These are phyloP conservation scores for Yamadazyma dushanensis DNA, from an alignment of 1,139 yeast genomes.

Conservation along the genomic window DNA sequence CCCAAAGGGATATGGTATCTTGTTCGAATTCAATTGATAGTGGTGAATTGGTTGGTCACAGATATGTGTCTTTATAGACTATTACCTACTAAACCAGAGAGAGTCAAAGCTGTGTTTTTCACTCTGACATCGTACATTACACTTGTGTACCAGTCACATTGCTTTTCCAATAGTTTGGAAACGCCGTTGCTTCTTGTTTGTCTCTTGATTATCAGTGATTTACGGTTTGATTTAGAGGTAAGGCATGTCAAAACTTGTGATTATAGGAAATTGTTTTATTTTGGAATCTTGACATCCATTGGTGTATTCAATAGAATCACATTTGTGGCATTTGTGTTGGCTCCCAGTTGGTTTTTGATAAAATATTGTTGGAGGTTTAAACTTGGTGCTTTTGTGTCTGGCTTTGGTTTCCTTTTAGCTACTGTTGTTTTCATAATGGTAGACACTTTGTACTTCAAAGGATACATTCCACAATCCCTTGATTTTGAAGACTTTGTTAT, in stretches of 20 bases:
- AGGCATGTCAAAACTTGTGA: conserved; percentile 4
- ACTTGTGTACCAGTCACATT: conserved; percentile 78
- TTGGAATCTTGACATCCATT: conserved; percentile 58
- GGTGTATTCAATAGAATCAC: conserved; percentile 88
- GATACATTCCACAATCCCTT: conserved; percentile 2
- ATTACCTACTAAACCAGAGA: conserved; percentile 59
- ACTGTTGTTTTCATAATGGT: conserved; percentile 41
- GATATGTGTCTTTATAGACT: conserved; percentile 53
- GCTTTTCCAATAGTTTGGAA: conserved; percentile 86
- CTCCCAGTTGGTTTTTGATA: conserved; percentile 53
- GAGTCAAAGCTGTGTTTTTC: conserved; percentile 63
- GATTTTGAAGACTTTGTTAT: conserved; percentile 37
- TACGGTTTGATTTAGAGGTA: conserved; percentile 31
- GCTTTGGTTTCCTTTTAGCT: conserved; percentile 32
- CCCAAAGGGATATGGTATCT: conserved; percentile 57
- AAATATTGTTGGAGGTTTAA: conserved; percentile 35
- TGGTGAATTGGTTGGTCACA: conserved; percentile 57
- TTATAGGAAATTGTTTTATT: conserved; percentile 22
- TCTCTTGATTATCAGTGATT: conserved; percentile 50
- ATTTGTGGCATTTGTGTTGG: conserved; percentile 67
- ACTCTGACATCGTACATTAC: conserved; percentile 79
- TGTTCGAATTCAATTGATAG: conserved; percentile 56
- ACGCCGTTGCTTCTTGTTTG: conserved; percentile 63
- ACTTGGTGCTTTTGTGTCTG: conserved; percentile 22
- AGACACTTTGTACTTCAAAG: conserved; percentile 47